phyloP scores from a whole-genome alignment of 352 stramenopile genomes.

The Plasmopara viticola region DNA sequence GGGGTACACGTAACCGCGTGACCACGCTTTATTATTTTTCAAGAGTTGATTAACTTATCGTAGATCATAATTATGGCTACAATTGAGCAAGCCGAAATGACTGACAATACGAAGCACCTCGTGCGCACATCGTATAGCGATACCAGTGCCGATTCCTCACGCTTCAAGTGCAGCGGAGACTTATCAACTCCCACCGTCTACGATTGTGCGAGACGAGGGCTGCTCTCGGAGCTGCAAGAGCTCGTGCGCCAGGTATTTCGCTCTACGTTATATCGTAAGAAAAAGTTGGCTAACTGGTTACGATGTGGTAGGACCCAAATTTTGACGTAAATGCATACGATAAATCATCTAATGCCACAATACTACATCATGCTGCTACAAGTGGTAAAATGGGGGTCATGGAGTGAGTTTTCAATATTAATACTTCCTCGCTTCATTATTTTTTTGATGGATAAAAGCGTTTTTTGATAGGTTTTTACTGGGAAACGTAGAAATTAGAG shows the following conservation, averaged over 20 bases:
- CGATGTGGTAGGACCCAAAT: conserved; percentile 20
- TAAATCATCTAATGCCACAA: conserved; percentile 43
- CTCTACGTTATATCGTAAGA: conserved; percentile 3
- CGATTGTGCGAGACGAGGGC: conserved; percentile 57
- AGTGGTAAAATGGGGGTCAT: conserved; percentile 76
- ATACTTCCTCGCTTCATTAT: background rate
- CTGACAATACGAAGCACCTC: background rate
- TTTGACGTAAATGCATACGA: conserved; percentile 63
- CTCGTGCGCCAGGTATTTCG: conserved; percentile 44
- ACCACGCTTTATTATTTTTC: background rate
- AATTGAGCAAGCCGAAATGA: background rate
- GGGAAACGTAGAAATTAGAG: conserved; percentile 25
- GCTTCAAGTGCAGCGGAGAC: conserved; percentile 34
- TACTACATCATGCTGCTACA: conserved; percentile 72
- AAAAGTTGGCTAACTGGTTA: background rate
- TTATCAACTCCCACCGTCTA: conserved; percentile 38
- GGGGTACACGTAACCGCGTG: too few relatives aligned
- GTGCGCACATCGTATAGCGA: conserved; percentile 34
- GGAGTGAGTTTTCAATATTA: conserved; percentile 31
- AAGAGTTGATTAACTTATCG: background rate
- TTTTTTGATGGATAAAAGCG: background rate
- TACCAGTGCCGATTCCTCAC: conserved; percentile 12
- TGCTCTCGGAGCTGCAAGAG: conserved; percentile 51
- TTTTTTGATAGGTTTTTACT: conserved; percentile 42
- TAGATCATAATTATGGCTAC: background rate